Evolutionary conservation across 306 rosid genomes (phyloP).

Genomic region (Trichosanthes truncata): DNA sequence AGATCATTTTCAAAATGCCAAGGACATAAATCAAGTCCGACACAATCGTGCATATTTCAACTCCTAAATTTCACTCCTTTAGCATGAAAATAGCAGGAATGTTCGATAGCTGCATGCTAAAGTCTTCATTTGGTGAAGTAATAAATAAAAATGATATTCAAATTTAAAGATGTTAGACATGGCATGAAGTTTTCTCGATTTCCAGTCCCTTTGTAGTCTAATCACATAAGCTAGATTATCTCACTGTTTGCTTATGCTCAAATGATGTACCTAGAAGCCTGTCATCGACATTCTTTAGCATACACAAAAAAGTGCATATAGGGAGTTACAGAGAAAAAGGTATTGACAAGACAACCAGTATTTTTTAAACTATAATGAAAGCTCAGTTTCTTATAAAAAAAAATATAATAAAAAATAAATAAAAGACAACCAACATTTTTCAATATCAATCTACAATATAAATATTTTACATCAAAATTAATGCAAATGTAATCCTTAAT

Average conservation of each 20-base stretch:
- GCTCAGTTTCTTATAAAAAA: too few relatives aligned
- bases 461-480: background rate
- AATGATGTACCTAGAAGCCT: background rate
- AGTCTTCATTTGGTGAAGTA: background rate
- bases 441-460: background rate
- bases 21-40: background rate
- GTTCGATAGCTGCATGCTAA: background rate
- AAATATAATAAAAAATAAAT: too few relatives aligned
- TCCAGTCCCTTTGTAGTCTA: background rate
- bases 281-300: background rate
- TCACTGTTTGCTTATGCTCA: background rate
- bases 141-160: background rate
- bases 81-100: background rate
- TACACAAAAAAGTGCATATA: background rate
- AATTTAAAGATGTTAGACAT: background rate
- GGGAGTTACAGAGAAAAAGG: background rate
- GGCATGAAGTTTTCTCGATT: background rate
- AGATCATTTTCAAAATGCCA: background rate
- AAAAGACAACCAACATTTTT: background rate
- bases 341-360: background rate
- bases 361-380: background rate
- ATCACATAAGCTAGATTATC: background rate
- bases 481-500: background rate
- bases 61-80: background rate
- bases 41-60: background rate